A percentile compares a stretch with the other conserved stretches of the same genome.
These are phyloP conservation scores for Fusarium brachygibbosum DNA, from an alignment of 2,329 filamentous ascomycete genomes.

Conservation along the genomic window DNA sequence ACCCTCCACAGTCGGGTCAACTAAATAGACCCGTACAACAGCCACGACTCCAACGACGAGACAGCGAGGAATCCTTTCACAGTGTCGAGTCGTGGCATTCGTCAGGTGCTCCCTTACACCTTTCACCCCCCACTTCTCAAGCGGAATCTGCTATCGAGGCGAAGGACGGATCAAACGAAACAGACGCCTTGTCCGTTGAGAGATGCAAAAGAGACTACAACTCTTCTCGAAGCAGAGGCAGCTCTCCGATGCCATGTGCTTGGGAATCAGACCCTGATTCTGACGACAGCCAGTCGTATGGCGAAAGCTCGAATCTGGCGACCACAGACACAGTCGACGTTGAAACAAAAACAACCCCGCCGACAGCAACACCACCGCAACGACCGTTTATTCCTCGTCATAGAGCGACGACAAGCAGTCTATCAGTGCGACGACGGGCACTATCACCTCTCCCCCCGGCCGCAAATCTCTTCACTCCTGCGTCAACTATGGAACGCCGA, in stretches of 20 bases:
- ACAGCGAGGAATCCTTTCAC: conserved; percentile 66
- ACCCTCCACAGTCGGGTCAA: conserved; percentile 11
- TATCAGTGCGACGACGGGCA: conserved; percentile 58
- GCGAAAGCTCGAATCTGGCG: conserved; percentile 47
- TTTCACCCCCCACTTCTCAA: conserved; percentile 60
- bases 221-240: conserved; percentile 12
- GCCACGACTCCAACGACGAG: conserved; percentile 30
- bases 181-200: conserved; percentile 3
- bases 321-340: conserved; percentile 26
- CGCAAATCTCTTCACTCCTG: conserved; percentile 70
- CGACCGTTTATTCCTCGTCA: conserved; percentile 39
- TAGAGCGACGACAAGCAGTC: conserved; percentile 47
- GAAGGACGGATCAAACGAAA: conserved; percentile 16
- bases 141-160: conserved; percentile 54
- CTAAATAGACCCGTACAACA: conserved; percentile 10
- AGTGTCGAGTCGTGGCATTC: conserved; percentile 67
- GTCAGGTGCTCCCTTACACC: conserved; percentile 54
- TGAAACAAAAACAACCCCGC: not conserved
- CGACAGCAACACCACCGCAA: conserved; percentile 16
- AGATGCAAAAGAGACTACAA: conserved; percentile 17
- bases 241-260: conserved; percentile 33
- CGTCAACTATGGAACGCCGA: conserved; percentile 57
- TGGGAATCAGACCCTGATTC: conserved; percentile 46
- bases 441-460: conserved; percentile 77
- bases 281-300: conserved; percentile 44